Evolutionary conservation across 805 yeast species (phyloP).

Genomic region (Spathaspora sp.): DNA sequence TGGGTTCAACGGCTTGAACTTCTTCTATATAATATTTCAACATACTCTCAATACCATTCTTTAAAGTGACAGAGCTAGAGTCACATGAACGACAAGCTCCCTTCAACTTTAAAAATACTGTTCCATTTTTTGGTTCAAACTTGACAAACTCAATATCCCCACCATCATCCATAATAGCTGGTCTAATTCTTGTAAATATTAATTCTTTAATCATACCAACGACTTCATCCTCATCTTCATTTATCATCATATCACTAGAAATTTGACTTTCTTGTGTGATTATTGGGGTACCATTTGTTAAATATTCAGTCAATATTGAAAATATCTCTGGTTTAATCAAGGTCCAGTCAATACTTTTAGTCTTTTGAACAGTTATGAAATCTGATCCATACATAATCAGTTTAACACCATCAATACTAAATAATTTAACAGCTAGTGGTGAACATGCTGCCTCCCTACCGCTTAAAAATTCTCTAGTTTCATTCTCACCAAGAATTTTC

Average conservation of each 20-base stretch:
- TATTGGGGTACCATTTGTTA: constrained; percentile 56
- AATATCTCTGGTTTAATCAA: constrained; percentile 66
- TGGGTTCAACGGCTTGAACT: constrained; percentile 53
- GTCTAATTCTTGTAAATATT: constrained; percentile 66
- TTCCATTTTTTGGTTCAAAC: constrained; percentile 52
- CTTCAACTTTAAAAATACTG: constrained; percentile 53
- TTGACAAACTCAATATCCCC: constrained; percentile 68
- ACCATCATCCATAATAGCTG: constrained; percentile 74
- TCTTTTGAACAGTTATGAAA: constrained; percentile 79
- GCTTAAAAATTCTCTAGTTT: constrained; percentile 67
- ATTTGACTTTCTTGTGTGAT: constrained; percentile 29
- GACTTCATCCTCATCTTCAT: constrained; percentile 64
- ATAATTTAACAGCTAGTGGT: constrained; percentile 73
- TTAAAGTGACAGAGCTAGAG: constrained; percentile 60
- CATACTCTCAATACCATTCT: constrained; percentile 70
- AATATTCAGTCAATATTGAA: constrained; percentile 51
- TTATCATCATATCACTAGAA: constrained; percentile 38
- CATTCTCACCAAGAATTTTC: constrained; percentile 60
- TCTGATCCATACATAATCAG: constrained; percentile 79
- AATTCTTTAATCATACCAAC: constrained; percentile 66
- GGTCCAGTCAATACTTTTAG: constrained; percentile 51
- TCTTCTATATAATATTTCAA: constrained; percentile 67
- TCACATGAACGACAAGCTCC: constrained; percentile 78
- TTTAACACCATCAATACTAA: constrained; percentile 71
- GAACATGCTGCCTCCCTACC: constrained; percentile 75